Evolutionary conservation across 352 stramenopile genomes (phyloP), one percentile per base, ranked within the genome.

Genomic region (Phytophthora boehmeriae): DNA sequence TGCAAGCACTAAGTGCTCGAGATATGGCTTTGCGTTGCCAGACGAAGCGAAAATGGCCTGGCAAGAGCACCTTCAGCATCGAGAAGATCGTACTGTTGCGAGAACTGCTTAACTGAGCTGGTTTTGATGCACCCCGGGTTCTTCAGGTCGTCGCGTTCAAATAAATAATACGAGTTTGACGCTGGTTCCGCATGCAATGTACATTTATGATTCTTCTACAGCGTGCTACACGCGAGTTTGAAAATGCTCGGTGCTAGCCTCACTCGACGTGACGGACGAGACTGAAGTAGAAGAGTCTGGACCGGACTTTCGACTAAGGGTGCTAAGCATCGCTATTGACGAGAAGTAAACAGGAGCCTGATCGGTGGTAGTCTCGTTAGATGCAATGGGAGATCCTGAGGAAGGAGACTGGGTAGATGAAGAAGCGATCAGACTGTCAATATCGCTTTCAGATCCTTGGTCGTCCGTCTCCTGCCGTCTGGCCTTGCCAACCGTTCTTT

Each of bases 1-100:
- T n/a, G 83, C 75, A 5, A 78, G 79, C 0, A 38, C 47, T 1
- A 93, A 90, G 39, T 93, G 83, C 47, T 27, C 42, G 17, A 72
- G 83, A 38, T 49, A 77, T 39, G 83, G 83, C 0, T 85, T 91
- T 13, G 34, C 60, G 6, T 39, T 90, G 2, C 43, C 49, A 4
- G 5, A 25, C 4, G 11, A 58, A 54, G 49, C 53, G 5, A 16
- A 58, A 53, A 8, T 4, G 6, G 25, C 11, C 5, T 56, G 50
- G 62, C 22, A 54, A 19, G 16, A 52, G 19, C 17, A 17, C 9
- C 36, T 65, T 13, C 19, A 32, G 5, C 16, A 28, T 49, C 34
- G 19, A 30, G 48, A 14, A 32, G 30, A 16, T 2, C 19, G 16
- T 28, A n/a, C 32, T 28, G 47, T 32, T 25, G 28, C 53, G 0